Evolutionary conservation across 148 eudicot species (phyloP), one percentile per base, ranked within the genome.

Genomic region (Heliamphora exappendiculata): DNA sequence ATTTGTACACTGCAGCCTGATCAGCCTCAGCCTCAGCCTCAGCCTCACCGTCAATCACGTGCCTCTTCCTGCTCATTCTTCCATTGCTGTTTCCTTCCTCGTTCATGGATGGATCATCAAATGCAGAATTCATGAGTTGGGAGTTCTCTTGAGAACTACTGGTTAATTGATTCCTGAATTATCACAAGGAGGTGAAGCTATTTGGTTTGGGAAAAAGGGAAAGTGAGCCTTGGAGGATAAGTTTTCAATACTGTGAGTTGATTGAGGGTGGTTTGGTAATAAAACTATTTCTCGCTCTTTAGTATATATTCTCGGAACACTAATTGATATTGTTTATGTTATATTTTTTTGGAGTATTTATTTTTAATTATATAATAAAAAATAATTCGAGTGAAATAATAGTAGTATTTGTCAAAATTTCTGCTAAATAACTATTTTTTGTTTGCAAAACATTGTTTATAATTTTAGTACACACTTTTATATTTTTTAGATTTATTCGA

Each of bases 1-100:
- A 95, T 57, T 87, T 95, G 84, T 39, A 88, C 19, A 36, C 76
- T 1, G 58, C 64, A 54, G 82, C 87, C 0, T 67, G 83, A 9
- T 82, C 76, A 24, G 64, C 66, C 17, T 78, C 53, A 62, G 3
- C n/a, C n/a, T n/a, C 66, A 41, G 29, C 83, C 22, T 81, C 82
- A 0, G 39, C 70, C 4, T 82, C 70, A 11, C 67, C 75, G 1
- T 72, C 72, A 33, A 0, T 6, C n/a, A 14, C 60, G 60, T 58
- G 72, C 58, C 53, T 71, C 70, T 54, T 79, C 59, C 71, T 70
- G 1, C 57, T 67, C 54, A 34, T 45, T 41, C 50, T 88, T 12
- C 83, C 78, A 1, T 65, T 74, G 59, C 33, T 59, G 67, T 76
- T 36, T 67, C 60, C 77, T 77, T 76, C 78, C 59, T 76, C 81